A percentile compares a stretch with the other conserved stretches of the same genome.
Evolutionary conservation across 2,329 filamentous ascomycete species (phyloP).

Genomic region (Aspergillus latus): DNA sequence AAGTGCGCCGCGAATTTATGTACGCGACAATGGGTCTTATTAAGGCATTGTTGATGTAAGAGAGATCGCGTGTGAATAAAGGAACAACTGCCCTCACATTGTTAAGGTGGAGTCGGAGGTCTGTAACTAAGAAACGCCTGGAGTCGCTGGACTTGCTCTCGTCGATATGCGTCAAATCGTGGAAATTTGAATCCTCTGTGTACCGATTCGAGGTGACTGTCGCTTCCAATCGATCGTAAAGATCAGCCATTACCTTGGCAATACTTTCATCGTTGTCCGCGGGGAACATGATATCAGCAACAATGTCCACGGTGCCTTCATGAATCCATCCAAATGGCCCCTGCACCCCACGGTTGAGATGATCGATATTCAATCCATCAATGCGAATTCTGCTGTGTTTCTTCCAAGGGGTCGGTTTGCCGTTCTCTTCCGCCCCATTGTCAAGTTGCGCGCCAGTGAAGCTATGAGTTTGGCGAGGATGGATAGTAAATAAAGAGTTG

Average conservation of each 20-base stretch:
- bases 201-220: slow-evolving; percentile 79
- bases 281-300: slow-evolving; percentile 93
- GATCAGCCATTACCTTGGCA: slow-evolving; percentile 91
- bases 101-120: slow-evolving; percentile 91
- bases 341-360: slow-evolving; percentile 88
- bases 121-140: slow-evolving; percentile 84
- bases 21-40: slow-evolving; percentile 96
- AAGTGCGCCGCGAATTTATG: slow-evolving; percentile 92
- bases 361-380: slow-evolving; percentile 90
- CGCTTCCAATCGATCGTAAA: slow-evolving; percentile 94
- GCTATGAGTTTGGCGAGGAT: slow-evolving; percentile 86
- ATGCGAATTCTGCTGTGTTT: slow-evolving; percentile 92
- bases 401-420: slow-evolving; percentile 78
- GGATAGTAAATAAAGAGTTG: slow-evolving; percentile 94
- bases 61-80: slow-evolving; percentile 85
- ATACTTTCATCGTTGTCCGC: slow-evolving; percentile 84
- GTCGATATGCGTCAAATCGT: slow-evolving; percentile 23
- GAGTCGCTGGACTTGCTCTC: slow-evolving; percentile 44
- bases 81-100: slow-evolving; percentile 91
- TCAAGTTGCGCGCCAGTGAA: slow-evolving; percentile 65
- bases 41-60: slow-evolving; percentile 93
- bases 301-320: slow-evolving; percentile 93
- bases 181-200: slow-evolving; percentile 19
- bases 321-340: slow-evolving; percentile 98
- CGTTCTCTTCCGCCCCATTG: slow-evolving; percentile 58